Percentiles rank a stretch among this genome's conserved stretches.
These are phyloP conservation scores for Debaryomycetaceae sp. DNA, from an alignment of 1,139 yeast genomes.

Conservation along the genomic window DNA sequence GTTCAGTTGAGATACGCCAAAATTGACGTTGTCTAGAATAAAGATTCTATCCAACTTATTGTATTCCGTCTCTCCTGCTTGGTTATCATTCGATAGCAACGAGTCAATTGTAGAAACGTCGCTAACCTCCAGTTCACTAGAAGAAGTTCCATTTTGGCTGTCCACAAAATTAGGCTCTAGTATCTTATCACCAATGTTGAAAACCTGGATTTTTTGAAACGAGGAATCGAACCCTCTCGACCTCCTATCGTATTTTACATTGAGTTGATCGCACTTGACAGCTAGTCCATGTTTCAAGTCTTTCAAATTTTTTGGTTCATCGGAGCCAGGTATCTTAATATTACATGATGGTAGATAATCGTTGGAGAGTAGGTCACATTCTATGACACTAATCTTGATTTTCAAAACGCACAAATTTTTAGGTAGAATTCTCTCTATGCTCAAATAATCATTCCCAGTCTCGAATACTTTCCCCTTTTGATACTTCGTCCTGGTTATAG, in stretches of 20 bases:
- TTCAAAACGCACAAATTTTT: background rate
- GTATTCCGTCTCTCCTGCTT: background rate
- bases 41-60: slow-evolving; percentile 34
- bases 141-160: slow-evolving; percentile 8
- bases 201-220: too few species aligned
- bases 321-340: background rate
- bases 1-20: slow-evolving; percentile 26
- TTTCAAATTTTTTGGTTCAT: background rate
- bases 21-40: slow-evolving; percentile 21
- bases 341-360: background rate
- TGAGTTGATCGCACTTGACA: background rate
- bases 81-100: slow-evolving; percentile 13
- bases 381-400: background rate
- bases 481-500: background rate
- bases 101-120: slow-evolving; percentile 38
- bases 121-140: slow-evolving; percentile 25
- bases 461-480: background rate
- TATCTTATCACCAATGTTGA: background rate
- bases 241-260: background rate
- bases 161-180: background rate
- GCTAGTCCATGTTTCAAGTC: background rate
- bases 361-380: background rate
- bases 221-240: background rate
- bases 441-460: background rate
- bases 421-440: background rate